Conservation (phyloP, 192 early-diverging fungal species). For the Kappamyces sp. region DNA sequence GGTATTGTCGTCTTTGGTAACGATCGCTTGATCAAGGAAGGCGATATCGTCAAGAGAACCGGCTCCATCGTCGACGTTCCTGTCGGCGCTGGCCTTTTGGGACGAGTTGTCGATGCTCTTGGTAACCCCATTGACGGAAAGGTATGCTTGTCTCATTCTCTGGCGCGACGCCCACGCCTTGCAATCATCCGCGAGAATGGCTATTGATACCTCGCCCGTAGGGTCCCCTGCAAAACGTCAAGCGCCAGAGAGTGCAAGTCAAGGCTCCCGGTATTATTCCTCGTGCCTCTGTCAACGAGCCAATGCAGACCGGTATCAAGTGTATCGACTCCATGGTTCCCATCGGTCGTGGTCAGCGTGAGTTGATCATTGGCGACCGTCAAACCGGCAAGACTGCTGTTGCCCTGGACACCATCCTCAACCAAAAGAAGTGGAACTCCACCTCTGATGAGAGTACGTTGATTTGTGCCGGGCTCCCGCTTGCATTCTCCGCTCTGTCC, state of each 20-base stretch:
- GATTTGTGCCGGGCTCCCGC: neutral
- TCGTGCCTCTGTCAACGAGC: constrained; percentile 97
- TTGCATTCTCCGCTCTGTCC: neutral
- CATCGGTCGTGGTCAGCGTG: constrained; percentile 99
- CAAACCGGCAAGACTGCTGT: constrained; percentile 99
- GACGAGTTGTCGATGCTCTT: constrained; percentile 97
- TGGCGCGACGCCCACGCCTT: too few relatives aligned
- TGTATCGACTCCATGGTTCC: constrained; percentile 99
- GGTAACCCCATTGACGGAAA: constrained; percentile 99
- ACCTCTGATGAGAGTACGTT: constrained; percentile 72
- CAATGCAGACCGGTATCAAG: constrained; percentile 99
- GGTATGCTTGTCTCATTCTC: constrained; percentile 32
- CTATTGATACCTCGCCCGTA: constrained; percentile 8
- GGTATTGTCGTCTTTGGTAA: constrained; percentile 99
- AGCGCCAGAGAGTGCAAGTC: constrained; percentile 91
- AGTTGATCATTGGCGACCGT: constrained; percentile 99
- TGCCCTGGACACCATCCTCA: constrained; percentile 96
- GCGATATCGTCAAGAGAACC: constrained; percentile 98
- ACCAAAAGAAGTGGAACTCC: constrained; percentile 99
- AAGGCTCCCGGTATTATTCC: constrained; percentile 99
- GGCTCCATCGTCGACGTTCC: constrained; percentile 98
- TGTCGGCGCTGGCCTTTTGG: constrained; percentile 88
- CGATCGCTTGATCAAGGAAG: constrained; percentile 99
- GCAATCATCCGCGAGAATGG: constrained; percentile 1
- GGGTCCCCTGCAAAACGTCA: constrained; percentile 83